phyloP scores from a whole-genome alignment of 345 rosid genomes.

The Carallia brachiata region DNA sequence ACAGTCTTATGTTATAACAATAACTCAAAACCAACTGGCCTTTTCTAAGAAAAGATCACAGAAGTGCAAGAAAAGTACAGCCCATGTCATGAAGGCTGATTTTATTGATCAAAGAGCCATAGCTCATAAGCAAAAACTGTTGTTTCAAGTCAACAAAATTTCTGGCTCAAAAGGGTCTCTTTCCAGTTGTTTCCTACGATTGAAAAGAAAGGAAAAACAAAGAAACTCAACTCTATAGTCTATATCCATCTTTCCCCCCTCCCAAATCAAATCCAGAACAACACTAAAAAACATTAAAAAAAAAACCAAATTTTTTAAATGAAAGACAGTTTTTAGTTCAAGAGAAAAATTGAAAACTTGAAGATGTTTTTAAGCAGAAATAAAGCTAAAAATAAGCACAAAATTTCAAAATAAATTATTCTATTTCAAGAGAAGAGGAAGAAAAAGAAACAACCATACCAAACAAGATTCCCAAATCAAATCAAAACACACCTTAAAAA shows the following conservation, averaged over 20 bases:
- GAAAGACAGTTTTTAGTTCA: constrained; percentile 1
- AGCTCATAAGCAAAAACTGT: neutral
- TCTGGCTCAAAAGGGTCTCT: constrained; percentile 1
- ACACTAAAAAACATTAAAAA: neutral
- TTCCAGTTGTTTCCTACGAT: neutral
- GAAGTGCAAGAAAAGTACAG: too few relatives aligned
- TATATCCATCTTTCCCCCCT: neutral
- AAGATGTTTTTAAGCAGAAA: too few relatives aligned
- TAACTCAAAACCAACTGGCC: too few relatives aligned
- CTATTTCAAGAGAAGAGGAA: neutral
- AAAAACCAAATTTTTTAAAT: neutral
- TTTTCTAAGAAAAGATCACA: too few relatives aligned
- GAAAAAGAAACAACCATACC: neutral
- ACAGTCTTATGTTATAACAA: too few relatives aligned
- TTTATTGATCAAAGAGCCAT: constrained; percentile 17
- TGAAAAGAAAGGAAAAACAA: neutral
- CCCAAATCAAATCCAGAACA: neutral
- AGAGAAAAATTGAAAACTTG: too few relatives aligned
- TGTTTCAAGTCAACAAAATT: neutral
- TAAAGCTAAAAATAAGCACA: neutral
- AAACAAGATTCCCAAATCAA: constrained; percentile 18
- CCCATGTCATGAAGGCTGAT: neutral
- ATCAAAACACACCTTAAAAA: constrained; percentile 2
- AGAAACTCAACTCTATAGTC: neutral
- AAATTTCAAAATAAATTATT: neutral